Base-by-base conservation (phyloP, 768 basidiomycete genomes). In the Rhodotorula toruloides region DNA sequence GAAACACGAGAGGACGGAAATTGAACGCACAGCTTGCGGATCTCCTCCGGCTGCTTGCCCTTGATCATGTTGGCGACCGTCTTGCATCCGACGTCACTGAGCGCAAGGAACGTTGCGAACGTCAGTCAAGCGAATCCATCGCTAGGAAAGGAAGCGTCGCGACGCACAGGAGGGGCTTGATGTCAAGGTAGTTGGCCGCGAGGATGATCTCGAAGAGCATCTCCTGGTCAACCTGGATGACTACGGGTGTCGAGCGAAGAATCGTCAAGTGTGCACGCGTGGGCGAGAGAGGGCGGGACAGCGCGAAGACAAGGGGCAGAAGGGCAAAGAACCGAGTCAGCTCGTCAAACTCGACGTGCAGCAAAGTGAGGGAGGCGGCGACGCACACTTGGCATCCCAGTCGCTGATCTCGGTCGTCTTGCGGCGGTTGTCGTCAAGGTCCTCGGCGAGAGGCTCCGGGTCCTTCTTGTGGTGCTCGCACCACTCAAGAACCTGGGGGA, bases 31-130 rank as follows among this genome's bases (percentile, higher is more conserved):
- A 98, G 84, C 76, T 97, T 97, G 64, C 94, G 87, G 73, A 99
- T 98, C 81, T 98, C 96, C 78, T 98, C 96, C 31, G 96, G 96
- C 7, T 93, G 94, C 84, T 99, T 99, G 40, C 96, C 96, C 82
- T 99, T 98, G 84, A 99, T 98, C 96, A 98, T 99, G 83, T 98
- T 98, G 21, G 96, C 96, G 9, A 96, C 93, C 7, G 91, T 96
- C 83, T 96, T 94, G 85, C 93, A 96, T 2, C 93, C 93, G 65
- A 96, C 91, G 76, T 96, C 93, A 72, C 91, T 94, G 65, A 8
- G 52, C 25, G 37, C 4, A 46, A 27, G 7, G 19, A 1, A n/a
- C 19, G 22, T n/a, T n/a, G n/a, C 11, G 53, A 59, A 21, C 22
- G 29, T 37, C 9, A 19, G 40, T 2, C 27, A 4, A 27, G 36